phyloP scores from a whole-genome alignment of 805 yeast genomes.

The Metschnikowia kunwiensis region DNA sequence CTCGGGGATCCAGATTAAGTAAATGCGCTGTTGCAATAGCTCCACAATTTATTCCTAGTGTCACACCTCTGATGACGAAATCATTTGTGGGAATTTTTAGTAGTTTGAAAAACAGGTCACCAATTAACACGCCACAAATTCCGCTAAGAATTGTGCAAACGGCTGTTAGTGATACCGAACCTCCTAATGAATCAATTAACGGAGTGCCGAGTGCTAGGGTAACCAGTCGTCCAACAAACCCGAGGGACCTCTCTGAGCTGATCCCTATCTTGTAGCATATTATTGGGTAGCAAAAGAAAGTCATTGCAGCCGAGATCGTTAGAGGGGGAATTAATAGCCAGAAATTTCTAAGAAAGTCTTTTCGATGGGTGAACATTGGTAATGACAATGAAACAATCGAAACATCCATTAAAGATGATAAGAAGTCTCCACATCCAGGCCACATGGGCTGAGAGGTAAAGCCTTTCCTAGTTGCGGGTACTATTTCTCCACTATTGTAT shows the following conservation, averaged over 20 bases:
- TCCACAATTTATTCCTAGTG: constrained; percentile 74
- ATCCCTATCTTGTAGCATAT: constrained; percentile 65
- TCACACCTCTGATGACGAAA: constrained; percentile 71
- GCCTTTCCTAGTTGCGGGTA: constrained; percentile 9
- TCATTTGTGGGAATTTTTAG: constrained; percentile 58
- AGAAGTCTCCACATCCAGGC: constrained; percentile 84
- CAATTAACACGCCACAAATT: constrained; percentile 66
- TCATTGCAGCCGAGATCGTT: constrained; percentile 49
- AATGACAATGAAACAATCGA: constrained; percentile 72
- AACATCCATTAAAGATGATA: constrained; percentile 68
- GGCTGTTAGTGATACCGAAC: constrained; percentile 70
- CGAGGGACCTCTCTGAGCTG: constrained; percentile 56
- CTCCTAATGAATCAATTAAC: constrained; percentile 60
- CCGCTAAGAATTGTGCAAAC: constrained; percentile 77
- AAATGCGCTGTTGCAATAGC: constrained; percentile 82
- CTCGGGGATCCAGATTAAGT: constrained; percentile 66
- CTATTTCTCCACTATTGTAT: constrained; percentile 27
- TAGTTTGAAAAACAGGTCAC: constrained; percentile 50
- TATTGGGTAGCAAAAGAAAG: constrained; percentile 69
- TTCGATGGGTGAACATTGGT: constrained; percentile 73
- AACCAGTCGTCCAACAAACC: constrained; percentile 75
- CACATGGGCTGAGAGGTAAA: constrained; percentile 38
- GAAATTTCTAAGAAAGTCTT: constrained; percentile 58
- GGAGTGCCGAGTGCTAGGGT: constrained; percentile 82
- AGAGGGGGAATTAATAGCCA: constrained; percentile 59